phyloP scores from a whole-genome alignment of 352 stramenopile species.

The Pythium rhizo-oryzae region DNA sequence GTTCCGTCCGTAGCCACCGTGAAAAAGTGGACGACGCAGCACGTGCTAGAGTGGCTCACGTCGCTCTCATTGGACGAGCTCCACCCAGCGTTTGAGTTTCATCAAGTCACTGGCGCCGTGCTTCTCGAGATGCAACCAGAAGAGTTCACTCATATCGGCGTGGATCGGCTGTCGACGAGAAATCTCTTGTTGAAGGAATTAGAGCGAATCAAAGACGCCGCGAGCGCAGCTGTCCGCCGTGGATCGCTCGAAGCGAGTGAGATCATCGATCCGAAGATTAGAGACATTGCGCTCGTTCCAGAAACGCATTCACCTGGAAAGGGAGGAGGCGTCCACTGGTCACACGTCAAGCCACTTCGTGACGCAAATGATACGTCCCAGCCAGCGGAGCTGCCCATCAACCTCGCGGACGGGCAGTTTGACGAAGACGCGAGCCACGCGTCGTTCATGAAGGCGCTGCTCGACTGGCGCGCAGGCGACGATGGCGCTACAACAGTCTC shows the following conservation, averaged over 20 bases:
- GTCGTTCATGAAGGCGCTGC: slow-evolving; percentile 81
- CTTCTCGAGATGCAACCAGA: slow-evolving; percentile 50
- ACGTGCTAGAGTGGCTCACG: slow-evolving; percentile 72
- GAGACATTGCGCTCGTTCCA: slow-evolving; percentile 33
- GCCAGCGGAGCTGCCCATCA: slow-evolving; percentile 49
- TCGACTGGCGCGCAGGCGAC: slow-evolving; percentile 68
- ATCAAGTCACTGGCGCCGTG: slow-evolving; percentile 63
- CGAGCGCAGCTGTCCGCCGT: background rate
- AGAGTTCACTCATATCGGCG: slow-evolving; percentile 53
- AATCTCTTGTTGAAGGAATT: slow-evolving; percentile 63
- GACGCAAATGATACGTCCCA: slow-evolving; percentile 31
- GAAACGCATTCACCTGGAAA: slow-evolving; percentile 34
- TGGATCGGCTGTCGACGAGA: slow-evolving; percentile 55
- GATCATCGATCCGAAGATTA: slow-evolving; percentile 68
- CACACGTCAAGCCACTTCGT: slow-evolving; percentile 56
- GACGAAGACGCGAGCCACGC: slow-evolving; percentile 71
- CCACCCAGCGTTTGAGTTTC: slow-evolving; percentile 73
- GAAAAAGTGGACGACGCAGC: slow-evolving; percentile 48
- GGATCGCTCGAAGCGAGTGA: slow-evolving; percentile 27
- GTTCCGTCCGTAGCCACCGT: slow-evolving; percentile 40
- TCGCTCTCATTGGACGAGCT: slow-evolving; percentile 68
- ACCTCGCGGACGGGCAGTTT: slow-evolving; percentile 78
- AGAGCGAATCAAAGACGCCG: slow-evolving; percentile 42
- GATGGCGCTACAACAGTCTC: slow-evolving; percentile 10
- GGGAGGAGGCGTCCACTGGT: slow-evolving; percentile 54